phyloP scores from a whole-genome alignment of 2,329 filamentous ascomycete species.

The Colletotrichum paranaense region DNA sequence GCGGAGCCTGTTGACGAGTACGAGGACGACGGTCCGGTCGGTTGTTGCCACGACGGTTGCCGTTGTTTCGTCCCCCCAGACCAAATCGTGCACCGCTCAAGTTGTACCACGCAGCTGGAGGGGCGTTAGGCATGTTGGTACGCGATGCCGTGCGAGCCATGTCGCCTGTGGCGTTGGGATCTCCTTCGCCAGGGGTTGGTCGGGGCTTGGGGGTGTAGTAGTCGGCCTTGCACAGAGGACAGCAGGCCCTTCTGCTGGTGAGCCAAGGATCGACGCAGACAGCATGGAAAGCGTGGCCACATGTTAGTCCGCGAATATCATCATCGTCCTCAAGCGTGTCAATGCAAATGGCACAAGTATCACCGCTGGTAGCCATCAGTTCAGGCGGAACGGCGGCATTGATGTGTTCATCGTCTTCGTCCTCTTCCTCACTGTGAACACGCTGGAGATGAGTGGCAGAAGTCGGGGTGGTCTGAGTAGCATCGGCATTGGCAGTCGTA shows the following conservation, averaged over 20 bases:
- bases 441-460: constrained; percentile 48
- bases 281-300: constrained; percentile 98
- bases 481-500: background rate
- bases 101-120: constrained; percentile 52
- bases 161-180: constrained; percentile 43
- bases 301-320: constrained; percentile 92
- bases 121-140: constrained; percentile 59
- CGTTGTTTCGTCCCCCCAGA: constrained; percentile 30
- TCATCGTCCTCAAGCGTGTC: constrained; percentile 95
- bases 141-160: constrained; percentile 54
- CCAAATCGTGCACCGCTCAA: constrained; percentile 41
- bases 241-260: constrained; percentile 92
- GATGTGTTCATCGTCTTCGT: constrained; percentile 84
- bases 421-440: constrained; percentile 62
- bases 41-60: constrained; percentile 18
- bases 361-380: constrained; percentile 82
- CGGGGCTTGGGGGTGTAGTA: constrained; percentile 96
- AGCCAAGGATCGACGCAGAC: constrained; percentile 97
- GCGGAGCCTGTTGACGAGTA: constrained; percentile 17
- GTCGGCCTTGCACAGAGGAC: constrained; percentile 96
- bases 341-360: constrained; percentile 96
- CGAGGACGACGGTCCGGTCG: constrained; percentile 27
- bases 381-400: constrained; percentile 85
- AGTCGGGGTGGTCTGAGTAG: constrained; percentile 19
- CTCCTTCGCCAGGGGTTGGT: constrained; percentile 59